A percentile compares a stretch with the other conserved stretches of the same genome.
Evolutionary conservation across 805 yeast species (phyloP).

Genomic region (Wickerhamomyces ciferrii): DNA sequence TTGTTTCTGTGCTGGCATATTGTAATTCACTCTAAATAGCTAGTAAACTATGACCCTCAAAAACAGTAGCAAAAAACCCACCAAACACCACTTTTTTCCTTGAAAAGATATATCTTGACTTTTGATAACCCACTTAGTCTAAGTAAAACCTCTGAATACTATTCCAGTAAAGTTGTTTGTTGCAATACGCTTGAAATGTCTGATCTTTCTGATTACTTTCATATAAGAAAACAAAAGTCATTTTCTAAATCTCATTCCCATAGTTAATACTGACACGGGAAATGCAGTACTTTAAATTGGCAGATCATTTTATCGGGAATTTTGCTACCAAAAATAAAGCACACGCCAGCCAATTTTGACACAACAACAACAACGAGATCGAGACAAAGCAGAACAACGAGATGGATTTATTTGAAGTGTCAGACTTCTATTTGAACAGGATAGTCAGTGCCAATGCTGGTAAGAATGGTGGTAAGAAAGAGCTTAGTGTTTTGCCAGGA

Average conservation of each 20-base stretch:
- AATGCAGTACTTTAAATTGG: not conserved
- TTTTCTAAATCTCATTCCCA: not conserved
- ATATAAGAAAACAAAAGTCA: not conserved
- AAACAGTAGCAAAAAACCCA: too few relatives aligned
- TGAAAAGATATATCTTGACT: too few relatives aligned
- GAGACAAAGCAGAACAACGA: too few relatives aligned
- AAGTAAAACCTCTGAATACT: too few relatives aligned
- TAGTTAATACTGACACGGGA: not conserved
- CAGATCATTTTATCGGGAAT: not conserved
- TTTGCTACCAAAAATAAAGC: not conserved
- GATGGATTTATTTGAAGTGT: conserved; percentile 44
- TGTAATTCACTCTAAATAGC: not conserved
- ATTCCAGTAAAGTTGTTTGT: too few relatives aligned
- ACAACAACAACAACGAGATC: not conserved
- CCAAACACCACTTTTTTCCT: too few relatives aligned
- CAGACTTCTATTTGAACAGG: conserved; percentile 37
- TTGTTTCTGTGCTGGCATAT: not conserved
- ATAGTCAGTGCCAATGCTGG: conserved; percentile 24
- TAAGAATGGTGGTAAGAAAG: conserved; percentile 1
- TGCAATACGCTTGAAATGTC: not conserved
- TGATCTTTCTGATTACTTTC: not conserved
- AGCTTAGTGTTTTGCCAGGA: conserved; percentile 18
- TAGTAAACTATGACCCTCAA: too few relatives aligned
- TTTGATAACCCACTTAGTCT: too few relatives aligned
- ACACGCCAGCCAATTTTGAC: not conserved